Evolutionary conservation across 2,329 filamentous ascomycete genomes (phyloP).

Genomic region (Aspergillaceae sp.): DNA sequence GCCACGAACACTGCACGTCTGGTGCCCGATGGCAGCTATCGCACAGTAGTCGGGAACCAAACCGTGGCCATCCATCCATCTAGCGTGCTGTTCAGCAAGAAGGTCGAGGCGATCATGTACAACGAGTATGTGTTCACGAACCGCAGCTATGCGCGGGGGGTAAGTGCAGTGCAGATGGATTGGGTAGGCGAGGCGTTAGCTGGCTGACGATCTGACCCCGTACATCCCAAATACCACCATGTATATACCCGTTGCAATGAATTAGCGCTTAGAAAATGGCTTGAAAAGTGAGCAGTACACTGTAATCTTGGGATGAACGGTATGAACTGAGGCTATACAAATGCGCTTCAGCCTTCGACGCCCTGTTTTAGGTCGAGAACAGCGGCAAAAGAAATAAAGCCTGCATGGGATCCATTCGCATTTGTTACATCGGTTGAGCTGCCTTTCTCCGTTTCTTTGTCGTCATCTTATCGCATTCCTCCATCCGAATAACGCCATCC

Average conservation of each 20-base stretch:
- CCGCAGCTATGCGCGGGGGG: constrained; percentile 53
- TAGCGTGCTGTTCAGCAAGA: constrained; percentile 52
- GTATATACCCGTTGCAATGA: neutral
- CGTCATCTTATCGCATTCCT: neutral
- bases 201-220: constrained; percentile 5
- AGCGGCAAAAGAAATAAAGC: no score
- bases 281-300: no score
- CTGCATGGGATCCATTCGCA: neutral
- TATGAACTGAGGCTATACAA: no score
- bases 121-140: constrained; percentile 60
- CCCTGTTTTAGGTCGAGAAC: no score
- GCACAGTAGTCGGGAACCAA: constrained; percentile 54
- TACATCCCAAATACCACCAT: neutral
- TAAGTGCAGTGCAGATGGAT: constrained; percentile 54
- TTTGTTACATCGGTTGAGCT: neutral
- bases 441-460: neutral
- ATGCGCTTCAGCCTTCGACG: no score
- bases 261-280: neutral
- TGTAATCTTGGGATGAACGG: no score
- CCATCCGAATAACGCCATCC: neutral
- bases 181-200: constrained; percentile 50
- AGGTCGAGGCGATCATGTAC: constrained; percentile 56
- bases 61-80: constrained; percentile 55
- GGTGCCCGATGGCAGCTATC: constrained; percentile 54
- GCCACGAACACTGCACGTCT: constrained; percentile 52